phyloP scores from a whole-genome alignment of 495 filamentous ascomycete genomes.

The Stereocaulon alpinum region DNA sequence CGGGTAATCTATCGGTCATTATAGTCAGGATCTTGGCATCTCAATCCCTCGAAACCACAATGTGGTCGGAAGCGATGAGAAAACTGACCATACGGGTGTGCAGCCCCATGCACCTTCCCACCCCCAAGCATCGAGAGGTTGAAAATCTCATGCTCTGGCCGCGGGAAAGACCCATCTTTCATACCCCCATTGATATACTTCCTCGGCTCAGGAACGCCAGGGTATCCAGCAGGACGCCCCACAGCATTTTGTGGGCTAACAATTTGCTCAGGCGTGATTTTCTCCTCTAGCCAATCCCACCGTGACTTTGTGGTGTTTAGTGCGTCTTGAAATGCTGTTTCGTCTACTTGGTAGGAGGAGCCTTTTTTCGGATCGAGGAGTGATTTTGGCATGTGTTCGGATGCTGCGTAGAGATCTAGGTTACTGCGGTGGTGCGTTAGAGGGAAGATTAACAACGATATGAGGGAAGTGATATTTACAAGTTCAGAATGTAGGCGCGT shows the following conservation, averaged over 20 bases:
- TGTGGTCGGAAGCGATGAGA: not conserved
- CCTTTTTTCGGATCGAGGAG: slow-evolving; percentile 22
- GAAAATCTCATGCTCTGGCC: slow-evolving; percentile 29
- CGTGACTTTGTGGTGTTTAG: slow-evolving; percentile 24
- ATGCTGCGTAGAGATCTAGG: slow-evolving; percentile 26
- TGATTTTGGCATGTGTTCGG: slow-evolving; percentile 27
- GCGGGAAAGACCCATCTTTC: slow-evolving; percentile 11
- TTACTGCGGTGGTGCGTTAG: not conserved
- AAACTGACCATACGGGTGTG: slow-evolving; percentile 25
- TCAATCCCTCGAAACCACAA: not conserved
- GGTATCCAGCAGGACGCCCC: slow-evolving; percentile 1
- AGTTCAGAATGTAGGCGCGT: slow-evolving; percentile 27
- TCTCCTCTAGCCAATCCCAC: slow-evolving; percentile 33
- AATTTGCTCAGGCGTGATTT: slow-evolving; percentile 10
- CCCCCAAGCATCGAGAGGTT: slow-evolving; percentile 29
- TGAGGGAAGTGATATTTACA: not conserved
- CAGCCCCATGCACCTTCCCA: slow-evolving; percentile 26
- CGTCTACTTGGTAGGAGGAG: slow-evolving; percentile 23
- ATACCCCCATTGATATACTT: not conserved
- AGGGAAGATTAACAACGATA: too few relatives aligned
- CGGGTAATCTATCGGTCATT: slow-evolving; percentile 26
- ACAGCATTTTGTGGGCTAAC: not conserved
- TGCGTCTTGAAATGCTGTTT: slow-evolving; percentile 28
- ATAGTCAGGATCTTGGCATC: not conserved
- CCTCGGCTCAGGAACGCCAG: slow-evolving; percentile 5